Percentiles rank a stretch among this genome's conserved stretches.
Evolutionary conservation across 2,329 filamentous ascomycete genomes (phyloP).

Genomic region (Dryadomyces quercus-mongolicae): DNA sequence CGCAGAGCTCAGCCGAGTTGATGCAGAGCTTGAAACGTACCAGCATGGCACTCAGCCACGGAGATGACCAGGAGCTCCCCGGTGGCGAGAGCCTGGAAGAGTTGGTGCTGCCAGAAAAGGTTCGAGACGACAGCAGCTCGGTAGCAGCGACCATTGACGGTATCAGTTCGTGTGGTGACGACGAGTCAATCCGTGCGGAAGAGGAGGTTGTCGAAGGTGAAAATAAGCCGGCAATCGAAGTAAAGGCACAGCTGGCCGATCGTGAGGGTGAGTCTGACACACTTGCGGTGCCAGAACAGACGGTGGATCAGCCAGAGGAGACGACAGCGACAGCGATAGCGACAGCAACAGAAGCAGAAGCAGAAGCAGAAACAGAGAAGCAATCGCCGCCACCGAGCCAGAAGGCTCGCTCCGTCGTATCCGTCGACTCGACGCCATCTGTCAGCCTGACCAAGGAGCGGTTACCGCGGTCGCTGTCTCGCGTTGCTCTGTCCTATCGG

Average conservation of each 20-base stretch:
- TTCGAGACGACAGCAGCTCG: constrained; percentile 32
- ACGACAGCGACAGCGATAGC: too few relatives aligned
- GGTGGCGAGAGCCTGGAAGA: constrained; percentile 31
- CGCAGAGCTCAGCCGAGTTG: constrained; percentile 31
- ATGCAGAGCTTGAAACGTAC: constrained; percentile 25
- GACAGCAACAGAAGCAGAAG: background rate
- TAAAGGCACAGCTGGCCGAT: constrained; percentile 24
- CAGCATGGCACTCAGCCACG: constrained; percentile 10
- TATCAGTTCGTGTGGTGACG: constrained; percentile 30
- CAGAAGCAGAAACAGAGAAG: background rate
- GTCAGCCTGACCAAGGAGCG: constrained; percentile 44
- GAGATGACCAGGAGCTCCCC: constrained; percentile 4
- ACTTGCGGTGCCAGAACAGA: background rate
- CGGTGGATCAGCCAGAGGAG: background rate
- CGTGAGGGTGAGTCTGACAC: constrained; percentile 6
- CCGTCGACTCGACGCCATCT: constrained; percentile 26
- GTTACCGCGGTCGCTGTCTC: constrained; percentile 61
- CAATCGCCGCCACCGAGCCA: too few relatives aligned
- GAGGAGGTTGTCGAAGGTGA: constrained; percentile 2
- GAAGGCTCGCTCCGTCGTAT: constrained; percentile 18
- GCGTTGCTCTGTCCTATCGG: constrained; percentile 68
- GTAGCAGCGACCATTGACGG: constrained; percentile 46
- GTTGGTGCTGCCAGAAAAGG: constrained; percentile 24
- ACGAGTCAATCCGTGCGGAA: constrained; percentile 15
- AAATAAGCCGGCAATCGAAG: constrained; percentile 19